Evolutionary conservation across 2,329 filamentous ascomycete species (phyloP).

Genomic region (Helotiales sp.): DNA sequence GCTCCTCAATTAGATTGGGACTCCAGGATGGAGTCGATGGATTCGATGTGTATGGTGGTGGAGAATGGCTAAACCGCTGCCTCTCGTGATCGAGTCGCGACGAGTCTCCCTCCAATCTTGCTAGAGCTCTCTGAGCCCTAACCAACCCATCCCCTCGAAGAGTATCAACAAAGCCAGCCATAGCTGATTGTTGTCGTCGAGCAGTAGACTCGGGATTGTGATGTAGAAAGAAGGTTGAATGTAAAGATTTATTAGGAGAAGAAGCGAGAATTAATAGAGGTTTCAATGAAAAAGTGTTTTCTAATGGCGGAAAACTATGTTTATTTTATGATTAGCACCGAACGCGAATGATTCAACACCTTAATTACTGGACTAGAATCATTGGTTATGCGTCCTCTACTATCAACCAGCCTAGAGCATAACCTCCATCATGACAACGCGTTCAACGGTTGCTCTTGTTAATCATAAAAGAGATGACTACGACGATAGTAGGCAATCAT

Average conservation of each 20-base stretch:
- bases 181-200: not conserved
- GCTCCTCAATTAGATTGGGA: too few relatives aligned
- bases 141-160: not conserved
- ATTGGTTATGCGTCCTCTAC: too few relatives aligned
- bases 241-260: not conserved
- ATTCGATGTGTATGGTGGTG: conserved; percentile 15
- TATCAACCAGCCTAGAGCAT: too few relatives aligned
- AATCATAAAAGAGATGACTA: too few relatives aligned
- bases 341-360: too few relatives aligned
- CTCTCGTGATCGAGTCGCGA: conserved; percentile 7
- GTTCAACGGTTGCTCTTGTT: too few relatives aligned
- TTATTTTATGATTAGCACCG: not conserved
- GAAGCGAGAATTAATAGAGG: not conserved
- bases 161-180: not conserved
- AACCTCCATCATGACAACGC: too few relatives aligned
- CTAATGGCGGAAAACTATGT: not conserved
- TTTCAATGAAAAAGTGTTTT: not conserved
- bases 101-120: conserved; percentile 10
- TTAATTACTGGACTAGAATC: too few relatives aligned
- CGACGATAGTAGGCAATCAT: too few relatives aligned
- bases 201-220: too few relatives aligned
- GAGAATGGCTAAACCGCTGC: conserved; percentile 14
- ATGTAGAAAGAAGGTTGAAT: not conserved
- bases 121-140: not conserved
- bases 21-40: conserved; percentile 15